phyloP scores from a whole-genome alignment of 129 eudicot species.

The Cynara cardunculus region DNA sequence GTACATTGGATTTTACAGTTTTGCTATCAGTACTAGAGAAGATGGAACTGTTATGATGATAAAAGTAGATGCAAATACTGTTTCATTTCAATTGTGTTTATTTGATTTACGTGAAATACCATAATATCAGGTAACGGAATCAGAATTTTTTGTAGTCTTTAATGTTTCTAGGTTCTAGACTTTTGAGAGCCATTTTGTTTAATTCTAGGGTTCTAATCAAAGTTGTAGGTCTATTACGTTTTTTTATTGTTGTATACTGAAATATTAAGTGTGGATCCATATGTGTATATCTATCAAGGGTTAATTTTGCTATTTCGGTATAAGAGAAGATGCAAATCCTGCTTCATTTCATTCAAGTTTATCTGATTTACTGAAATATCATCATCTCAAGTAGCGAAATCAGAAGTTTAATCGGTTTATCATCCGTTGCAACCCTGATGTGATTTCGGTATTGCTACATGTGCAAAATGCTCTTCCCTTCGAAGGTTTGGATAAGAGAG shows the following conservation, averaged over 20 bases:
- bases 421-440: background rate
- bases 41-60: background rate
- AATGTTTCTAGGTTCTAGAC: background rate
- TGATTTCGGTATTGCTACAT: background rate
- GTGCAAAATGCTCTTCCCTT: background rate
- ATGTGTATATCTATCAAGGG: background rate
- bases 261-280: background rate
- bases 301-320: background rate
- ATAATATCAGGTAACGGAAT: background rate
- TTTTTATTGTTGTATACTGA: background rate
- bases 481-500: background rate
- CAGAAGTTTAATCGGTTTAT: background rate
- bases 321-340: background rate
- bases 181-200: background rate
- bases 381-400: background rate
- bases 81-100: background rate
- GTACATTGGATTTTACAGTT: background rate
- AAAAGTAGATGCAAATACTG: background rate
- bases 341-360: background rate
- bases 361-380: background rate
- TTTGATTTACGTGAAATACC: background rate
- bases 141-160: background rate
- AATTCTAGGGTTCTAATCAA: background rate
- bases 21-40: background rate
- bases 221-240: background rate